phyloP scores from a whole-genome alignment of 73 alveolate species.

The Stentor roeselii region DNA sequence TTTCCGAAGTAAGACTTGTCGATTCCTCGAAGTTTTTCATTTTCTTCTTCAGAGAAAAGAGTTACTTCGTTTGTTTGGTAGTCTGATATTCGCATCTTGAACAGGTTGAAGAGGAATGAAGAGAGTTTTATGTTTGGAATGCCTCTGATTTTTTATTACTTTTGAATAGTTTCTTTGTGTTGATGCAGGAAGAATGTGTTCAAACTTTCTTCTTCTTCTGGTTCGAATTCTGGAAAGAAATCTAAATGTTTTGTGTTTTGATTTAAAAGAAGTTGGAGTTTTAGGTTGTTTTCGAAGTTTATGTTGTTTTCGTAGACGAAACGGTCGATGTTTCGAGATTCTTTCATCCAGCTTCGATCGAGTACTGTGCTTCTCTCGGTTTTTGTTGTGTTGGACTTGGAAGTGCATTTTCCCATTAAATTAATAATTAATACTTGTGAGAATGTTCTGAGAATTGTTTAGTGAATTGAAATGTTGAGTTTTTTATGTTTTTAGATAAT shows the following conservation, averaged over 20 bases:
- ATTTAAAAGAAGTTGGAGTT: background rate
- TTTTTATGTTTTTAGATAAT: too few species aligned
- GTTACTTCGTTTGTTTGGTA: too few species aligned
- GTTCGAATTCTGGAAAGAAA: background rate
- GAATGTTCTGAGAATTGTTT: too few species aligned
- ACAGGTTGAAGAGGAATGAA: background rate
- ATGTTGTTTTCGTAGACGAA: background rate
- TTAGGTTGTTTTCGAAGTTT: background rate
- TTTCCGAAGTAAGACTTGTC: background rate
- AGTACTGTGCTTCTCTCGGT: too few species aligned
- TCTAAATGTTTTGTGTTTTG: background rate
- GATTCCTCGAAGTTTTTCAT: background rate
- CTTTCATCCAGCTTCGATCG: slow-evolving; percentile 1
- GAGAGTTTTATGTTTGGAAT: background rate
- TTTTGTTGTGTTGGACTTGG: too few species aligned
- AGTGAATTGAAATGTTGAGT: too few species aligned
- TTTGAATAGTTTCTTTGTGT: background rate
- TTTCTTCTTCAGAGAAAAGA: background rate
- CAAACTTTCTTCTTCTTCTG: background rate
- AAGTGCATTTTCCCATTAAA: too few species aligned
- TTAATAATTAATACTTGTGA: too few species aligned
- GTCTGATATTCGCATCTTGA: background rate
- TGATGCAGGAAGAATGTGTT: background rate
- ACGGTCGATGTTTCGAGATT: background rate
- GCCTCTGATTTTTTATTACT: too few species aligned